Conservation (phyloP, 768 basidiomycete species). For the Crassisporium funariophilum region DNA sequence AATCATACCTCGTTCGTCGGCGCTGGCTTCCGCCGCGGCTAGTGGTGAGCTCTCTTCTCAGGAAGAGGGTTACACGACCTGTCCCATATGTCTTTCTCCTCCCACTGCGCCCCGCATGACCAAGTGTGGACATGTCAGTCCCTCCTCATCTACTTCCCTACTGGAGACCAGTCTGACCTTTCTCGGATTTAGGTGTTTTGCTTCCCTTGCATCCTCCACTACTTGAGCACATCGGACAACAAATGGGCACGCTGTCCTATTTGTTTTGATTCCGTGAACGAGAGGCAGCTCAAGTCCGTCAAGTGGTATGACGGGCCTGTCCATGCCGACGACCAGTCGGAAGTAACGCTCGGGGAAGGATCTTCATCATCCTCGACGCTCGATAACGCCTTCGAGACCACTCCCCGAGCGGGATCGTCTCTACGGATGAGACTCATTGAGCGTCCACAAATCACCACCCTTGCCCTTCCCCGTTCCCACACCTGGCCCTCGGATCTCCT, state of each 20-base stretch:
- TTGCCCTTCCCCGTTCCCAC: constrained; percentile 87
- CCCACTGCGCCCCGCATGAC: constrained; percentile 93
- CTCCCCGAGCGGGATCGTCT: constrained; percentile 55
- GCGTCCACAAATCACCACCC: constrained; percentile 91
- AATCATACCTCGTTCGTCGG: constrained; percentile 83
- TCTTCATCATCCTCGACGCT: constrained; percentile 48
- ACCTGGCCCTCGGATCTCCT: constrained; percentile 96
- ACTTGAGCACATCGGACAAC: constrained; percentile 80
- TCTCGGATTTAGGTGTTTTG: constrained; percentile 74
- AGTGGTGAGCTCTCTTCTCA: constrained; percentile 41
- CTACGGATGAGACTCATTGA: constrained; percentile 90
- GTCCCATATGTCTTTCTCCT: constrained; percentile 94
- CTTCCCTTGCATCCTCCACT: constrained; percentile 92
- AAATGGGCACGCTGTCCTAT: constrained; percentile 96
- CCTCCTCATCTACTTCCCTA: constrained; percentile 10
- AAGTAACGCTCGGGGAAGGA: constrained; percentile 30
- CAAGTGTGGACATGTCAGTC: constrained; percentile 94
- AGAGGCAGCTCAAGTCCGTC: constrained; percentile 89
- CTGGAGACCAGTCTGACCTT: constrained; percentile 10
- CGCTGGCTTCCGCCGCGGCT: constrained; percentile 64
- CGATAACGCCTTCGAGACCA: constrained; percentile 34
- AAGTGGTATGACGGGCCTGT: constrained; percentile 76
- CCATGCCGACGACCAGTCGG: constrained; percentile 33
- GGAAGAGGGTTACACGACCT: constrained; percentile 69
- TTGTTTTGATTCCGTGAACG: constrained; percentile 91